Evolutionary conservation across 2,329 filamentous ascomycete species (phyloP).

Genomic region (Epicoccum nigrum): DNA sequence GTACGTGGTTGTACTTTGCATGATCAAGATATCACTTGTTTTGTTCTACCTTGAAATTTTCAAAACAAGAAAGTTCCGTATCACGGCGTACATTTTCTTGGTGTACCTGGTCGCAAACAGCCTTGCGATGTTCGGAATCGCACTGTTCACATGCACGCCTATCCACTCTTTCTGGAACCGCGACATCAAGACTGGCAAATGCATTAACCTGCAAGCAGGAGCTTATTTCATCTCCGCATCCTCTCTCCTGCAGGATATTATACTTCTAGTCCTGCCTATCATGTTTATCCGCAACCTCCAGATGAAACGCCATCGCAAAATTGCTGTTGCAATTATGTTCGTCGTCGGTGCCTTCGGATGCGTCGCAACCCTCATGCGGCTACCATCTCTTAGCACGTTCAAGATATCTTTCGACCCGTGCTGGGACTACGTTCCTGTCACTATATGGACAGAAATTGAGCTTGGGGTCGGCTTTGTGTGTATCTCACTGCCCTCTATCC

Average conservation of each 20-base stretch:
- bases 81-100: slow-evolving; percentile 24
- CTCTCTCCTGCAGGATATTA: slow-evolving; percentile 35
- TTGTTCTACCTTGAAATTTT: slow-evolving; percentile 42
- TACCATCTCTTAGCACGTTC: slow-evolving; percentile 27
- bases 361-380: slow-evolving; percentile 33
- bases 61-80: slow-evolving; percentile 21
- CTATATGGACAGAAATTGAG: slow-evolving; percentile 32
- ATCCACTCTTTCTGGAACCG: slow-evolving; percentile 36
- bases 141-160: slow-evolving; percentile 33
- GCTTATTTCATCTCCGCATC: slow-evolving; percentile 32
- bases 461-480: slow-evolving; percentile 20
- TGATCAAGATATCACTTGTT: slow-evolving; percentile 36
- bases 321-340: slow-evolving; percentile 36
- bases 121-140: slow-evolving; percentile 24
- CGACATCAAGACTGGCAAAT: slow-evolving; percentile 29
- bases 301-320: slow-evolving; percentile 28
- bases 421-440: slow-evolving; percentile 31
- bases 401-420: slow-evolving; percentile 29
- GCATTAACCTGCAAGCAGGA: slow-evolving; percentile 26
- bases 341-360: slow-evolving; percentile 35
- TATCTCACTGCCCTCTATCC: slow-evolving; percentile 17
- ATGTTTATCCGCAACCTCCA: slow-evolving; percentile 30
- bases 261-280: slow-evolving; percentile 33
- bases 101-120: slow-evolving; percentile 25
- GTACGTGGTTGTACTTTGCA: slow-evolving; percentile 28